Base-by-base conservation (phyloP, 139 green algal genomes). In the Nannochloris sp. region DNA sequence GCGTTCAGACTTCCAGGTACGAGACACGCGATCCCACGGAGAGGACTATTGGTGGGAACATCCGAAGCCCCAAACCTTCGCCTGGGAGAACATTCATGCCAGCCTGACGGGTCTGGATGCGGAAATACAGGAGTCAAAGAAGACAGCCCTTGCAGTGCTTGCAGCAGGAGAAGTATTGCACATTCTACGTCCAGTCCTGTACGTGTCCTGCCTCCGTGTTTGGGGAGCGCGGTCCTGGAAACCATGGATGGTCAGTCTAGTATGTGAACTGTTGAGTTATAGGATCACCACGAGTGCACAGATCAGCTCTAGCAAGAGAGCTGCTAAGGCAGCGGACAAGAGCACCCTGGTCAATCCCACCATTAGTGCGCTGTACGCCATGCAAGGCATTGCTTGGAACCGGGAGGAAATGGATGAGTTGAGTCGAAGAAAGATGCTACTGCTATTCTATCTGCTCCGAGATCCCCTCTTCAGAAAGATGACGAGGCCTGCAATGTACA, bases 151-250 rank as follows among this genome's bases (percentile, higher is more conserved):
- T 23, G 61, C 73, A 5, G 66, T 89, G 15, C 37, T 91, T 27
- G 71, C 68, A 49, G 31, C 73, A 6, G 78, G 67, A 3, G 87
- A 95, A 69, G 44, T 89, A 19, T 69, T 88, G 23, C 55, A 85
- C 78, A 80, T 91, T 19, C 58, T 85, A 66, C 67, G 87, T 10
- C 87, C 87, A 0, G 54, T 94, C 3, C 10, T 88, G 4, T 93
- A 95, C 46, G 71, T 81, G 2, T 27, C 65, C 14, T 23, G 84
- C 59, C 74, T 91, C 40, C 70, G 72, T 4, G 63, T 65, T 31
- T 80, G 75, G 53, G 83, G 82, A 3, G 31, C 67, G 1, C 24
- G 16, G 5, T 78, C 76, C 8, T 89, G 83, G 83, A 66, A 65
- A 24, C 83, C 83, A 6, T 89, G 83, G 83, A 15, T 73, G 3